Conservation (phyloP, 1,284 basidiomycete genomes). For the Pascua sp. region DNA sequence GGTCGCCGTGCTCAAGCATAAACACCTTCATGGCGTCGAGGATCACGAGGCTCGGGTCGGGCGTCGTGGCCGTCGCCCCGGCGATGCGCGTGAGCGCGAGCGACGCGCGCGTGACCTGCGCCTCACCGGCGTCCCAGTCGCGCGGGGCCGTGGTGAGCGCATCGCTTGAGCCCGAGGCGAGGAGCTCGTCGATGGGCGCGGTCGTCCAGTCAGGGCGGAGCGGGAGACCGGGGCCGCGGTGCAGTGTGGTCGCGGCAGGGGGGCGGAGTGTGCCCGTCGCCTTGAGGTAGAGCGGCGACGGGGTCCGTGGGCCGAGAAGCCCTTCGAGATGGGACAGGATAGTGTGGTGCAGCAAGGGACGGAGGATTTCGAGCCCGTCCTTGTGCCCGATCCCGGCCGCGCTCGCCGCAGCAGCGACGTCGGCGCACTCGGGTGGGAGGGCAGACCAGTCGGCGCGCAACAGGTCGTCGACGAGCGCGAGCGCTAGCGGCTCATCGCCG, state of each 20-base stretch:
- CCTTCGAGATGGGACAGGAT: constrained; percentile 41
- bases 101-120: constrained; percentile 68
- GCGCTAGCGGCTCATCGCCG: constrained; percentile 47
- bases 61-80: neutral
- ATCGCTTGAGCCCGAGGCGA: constrained; percentile 70
- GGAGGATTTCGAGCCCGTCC: constrained; percentile 44
- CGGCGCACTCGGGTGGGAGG: constrained; percentile 8
- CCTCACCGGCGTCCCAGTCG: constrained; percentile 76
- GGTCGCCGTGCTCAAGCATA: constrained; percentile 75
- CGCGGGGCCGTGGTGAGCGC: constrained; percentile 66
- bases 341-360: constrained; percentile 48
- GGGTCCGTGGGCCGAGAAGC: constrained; percentile 40
- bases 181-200: constrained; percentile 70
- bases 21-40: constrained; percentile 88
- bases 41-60: constrained; percentile 42
- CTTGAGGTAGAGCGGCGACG: constrained; percentile 47
- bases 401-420: constrained; percentile 2
- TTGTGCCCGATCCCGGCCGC: constrained; percentile 23
- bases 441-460: constrained; percentile 30
- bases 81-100: constrained; percentile 55
- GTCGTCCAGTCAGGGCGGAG: constrained; percentile 69
- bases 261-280: constrained; percentile 49
- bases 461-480: constrained; percentile 42
- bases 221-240: constrained; percentile 57
- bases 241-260: neutral